These are phyloP conservation scores for Lactarius hatsudake DNA, from an alignment of 768 basidiomycete genomes.

Conservation along the genomic window DNA sequence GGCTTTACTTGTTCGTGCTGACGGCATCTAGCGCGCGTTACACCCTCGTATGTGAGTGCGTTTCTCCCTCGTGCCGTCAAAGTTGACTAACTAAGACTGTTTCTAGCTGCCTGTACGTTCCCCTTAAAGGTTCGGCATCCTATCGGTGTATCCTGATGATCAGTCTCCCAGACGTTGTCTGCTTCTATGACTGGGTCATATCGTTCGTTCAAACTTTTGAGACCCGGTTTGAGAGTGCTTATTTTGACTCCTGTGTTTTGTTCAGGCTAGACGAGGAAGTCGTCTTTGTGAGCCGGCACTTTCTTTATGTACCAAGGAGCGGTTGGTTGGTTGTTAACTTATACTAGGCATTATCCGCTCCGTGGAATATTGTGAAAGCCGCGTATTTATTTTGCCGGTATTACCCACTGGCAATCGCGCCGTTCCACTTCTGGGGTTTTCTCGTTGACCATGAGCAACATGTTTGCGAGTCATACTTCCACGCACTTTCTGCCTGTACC, in stretches of 20 bases:
- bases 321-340: background rate
- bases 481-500: slow-evolving; percentile 9
- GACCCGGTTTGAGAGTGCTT: background rate
- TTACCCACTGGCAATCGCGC: slow-evolving; percentile 17
- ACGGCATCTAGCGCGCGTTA: slow-evolving; percentile 21
- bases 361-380: slow-evolving; percentile 18
- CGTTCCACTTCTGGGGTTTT: slow-evolving; percentile 22
- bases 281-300: slow-evolving; percentile 3
- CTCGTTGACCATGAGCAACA: background rate
- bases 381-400: slow-evolving; percentile 25
- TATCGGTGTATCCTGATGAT: background rate
- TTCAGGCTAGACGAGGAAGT: slow-evolving; percentile 23
- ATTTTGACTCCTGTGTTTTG: background rate
- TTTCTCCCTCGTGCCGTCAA: background rate
- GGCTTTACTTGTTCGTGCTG: background rate
- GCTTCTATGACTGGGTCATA: slow-evolving; percentile 28
- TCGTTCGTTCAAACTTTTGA: slow-evolving; percentile 19
- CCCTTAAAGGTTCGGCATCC: background rate
- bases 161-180: slow-evolving; percentile 12
- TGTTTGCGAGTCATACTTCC: slow-evolving; percentile 9
- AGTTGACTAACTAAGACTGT: background rate
- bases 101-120: slow-evolving; percentile 16
- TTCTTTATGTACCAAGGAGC: too few species aligned
- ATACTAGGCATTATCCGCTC: slow-evolving; percentile 15
- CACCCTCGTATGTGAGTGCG: slow-evolving; percentile 8